Percentiles rank a stretch among this genome's conserved stretches.
phyloP scores from a whole-genome alignment of 2,329 filamentous ascomycete species.

The Microsporum audouinii region DNA sequence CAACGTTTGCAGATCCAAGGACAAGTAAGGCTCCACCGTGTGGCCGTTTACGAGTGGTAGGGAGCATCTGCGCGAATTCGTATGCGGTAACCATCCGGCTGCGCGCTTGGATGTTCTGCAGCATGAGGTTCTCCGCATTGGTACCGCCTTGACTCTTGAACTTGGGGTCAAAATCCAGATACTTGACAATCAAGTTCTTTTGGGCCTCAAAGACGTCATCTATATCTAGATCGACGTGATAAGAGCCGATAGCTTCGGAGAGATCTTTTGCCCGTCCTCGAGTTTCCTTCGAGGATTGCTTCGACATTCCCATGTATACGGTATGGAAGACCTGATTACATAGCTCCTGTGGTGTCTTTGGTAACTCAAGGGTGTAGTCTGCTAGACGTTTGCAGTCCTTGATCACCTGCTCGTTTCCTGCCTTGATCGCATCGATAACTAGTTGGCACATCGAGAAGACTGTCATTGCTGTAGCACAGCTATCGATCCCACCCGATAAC shows the following conservation, averaged over 20 bases:
- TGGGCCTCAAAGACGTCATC: conserved; percentile 46
- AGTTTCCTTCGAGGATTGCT: conserved; percentile 54
- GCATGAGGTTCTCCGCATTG: conserved; percentile 20
- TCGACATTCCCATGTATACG: conserved; percentile 57
- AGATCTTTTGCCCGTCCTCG: conserved; percentile 53
- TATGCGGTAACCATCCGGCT: conserved; percentile 54
- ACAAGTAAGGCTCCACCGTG: conserved; percentile 49
- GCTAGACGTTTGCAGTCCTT: conserved; percentile 24
- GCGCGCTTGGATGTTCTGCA: conserved; percentile 46
- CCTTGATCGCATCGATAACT: conserved; percentile 20
- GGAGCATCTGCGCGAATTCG: conserved; percentile 50
- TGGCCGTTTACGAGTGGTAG: conserved; percentile 42
- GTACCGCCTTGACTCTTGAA: conserved; percentile 54
- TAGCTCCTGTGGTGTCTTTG: conserved; percentile 47
- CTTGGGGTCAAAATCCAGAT: conserved; percentile 47
- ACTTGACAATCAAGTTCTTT: conserved; percentile 27
- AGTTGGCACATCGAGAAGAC: conserved; percentile 26
- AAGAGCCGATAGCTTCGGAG: conserved; percentile 47
- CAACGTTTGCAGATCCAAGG: conserved; percentile 50
- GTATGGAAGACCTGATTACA: conserved; percentile 49
- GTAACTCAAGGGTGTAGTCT: conserved; percentile 35
- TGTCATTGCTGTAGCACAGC: conserved; percentile 22
- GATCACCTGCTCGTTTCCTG: conserved; percentile 19
- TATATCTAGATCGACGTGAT: conserved; percentile 62
- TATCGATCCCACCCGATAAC: conserved; percentile 26